Conservation (phyloP, 768 basidiomycete genomes). For the Pleurotus eryngii region DNA sequence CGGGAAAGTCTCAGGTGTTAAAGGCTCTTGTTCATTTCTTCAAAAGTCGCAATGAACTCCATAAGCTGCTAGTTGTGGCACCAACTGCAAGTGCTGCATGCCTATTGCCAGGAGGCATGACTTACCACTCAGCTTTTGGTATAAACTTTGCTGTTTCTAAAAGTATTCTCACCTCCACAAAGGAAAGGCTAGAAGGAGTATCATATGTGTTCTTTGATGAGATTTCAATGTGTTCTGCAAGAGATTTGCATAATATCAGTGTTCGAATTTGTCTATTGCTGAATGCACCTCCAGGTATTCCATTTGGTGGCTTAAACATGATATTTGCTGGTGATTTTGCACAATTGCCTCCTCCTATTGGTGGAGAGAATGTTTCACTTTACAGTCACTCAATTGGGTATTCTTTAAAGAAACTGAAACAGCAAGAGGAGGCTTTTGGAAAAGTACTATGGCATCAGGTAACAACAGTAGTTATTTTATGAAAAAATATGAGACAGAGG, state of each 20-base stretch:
- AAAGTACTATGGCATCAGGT: no score
- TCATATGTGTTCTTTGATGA: no score
- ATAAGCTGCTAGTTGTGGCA: conserved; percentile 23
- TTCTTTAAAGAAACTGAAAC: neutral
- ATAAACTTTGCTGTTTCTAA: neutral
- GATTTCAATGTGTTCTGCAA: conserved; percentile 30
- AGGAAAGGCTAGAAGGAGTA: neutral
- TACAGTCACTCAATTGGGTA: conserved; percentile 10
- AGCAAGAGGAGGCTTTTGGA: conserved; percentile 14
- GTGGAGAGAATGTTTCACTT: conserved; percentile 13
- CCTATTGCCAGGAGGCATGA: conserved; percentile 19
- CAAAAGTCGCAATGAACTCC: conserved; percentile 14
- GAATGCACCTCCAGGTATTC: conserved; percentile 4
- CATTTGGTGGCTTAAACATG: conserved; percentile 34
- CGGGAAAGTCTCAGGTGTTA: no score
- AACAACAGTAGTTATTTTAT: no score
- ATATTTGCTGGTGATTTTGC: conserved; percentile 41
- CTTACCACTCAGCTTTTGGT: conserved; percentile 19
- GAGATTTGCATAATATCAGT: conserved; percentile 28
- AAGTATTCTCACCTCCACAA: no score
- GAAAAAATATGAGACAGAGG: no score
- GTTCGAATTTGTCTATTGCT: conserved; percentile 18
- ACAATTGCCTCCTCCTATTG: conserved; percentile 20
- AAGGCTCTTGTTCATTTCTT: no score
- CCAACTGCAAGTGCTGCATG: conserved; percentile 24